A percentile compares a stretch with the other conserved stretches of the same genome.
These are phyloP conservation scores for Penicillium sp. DNA, from an alignment of 2,329 filamentous ascomycete species.

Conservation along the genomic window DNA sequence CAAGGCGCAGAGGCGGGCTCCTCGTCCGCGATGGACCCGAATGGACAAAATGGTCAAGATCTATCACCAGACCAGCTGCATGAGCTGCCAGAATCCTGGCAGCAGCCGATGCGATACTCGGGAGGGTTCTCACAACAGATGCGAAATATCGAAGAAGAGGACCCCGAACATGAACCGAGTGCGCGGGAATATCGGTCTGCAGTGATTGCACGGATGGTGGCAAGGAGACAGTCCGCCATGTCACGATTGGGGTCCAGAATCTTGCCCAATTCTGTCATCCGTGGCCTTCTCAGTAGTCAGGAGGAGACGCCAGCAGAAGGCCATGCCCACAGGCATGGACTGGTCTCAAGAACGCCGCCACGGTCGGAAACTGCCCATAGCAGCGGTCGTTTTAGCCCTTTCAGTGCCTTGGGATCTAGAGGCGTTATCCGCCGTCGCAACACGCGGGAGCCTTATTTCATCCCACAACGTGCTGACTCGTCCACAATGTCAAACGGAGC, in stretches of 20 bases:
- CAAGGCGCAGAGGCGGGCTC: slow-evolving; percentile 30
- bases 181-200: slow-evolving; percentile 38
- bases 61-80: slow-evolving; percentile 16
- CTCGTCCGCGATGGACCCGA: slow-evolving; percentile 24
- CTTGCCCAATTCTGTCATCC: slow-evolving; percentile 51
- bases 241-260: slow-evolving; percentile 53
- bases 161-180: slow-evolving; percentile 37
- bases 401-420: slow-evolving; percentile 45
- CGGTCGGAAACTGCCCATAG: slow-evolving; percentile 40
- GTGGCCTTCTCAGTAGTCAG: slow-evolving; percentile 49
- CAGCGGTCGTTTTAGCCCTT: slow-evolving; percentile 45
- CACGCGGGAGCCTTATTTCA: slow-evolving; percentile 44
- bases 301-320: slow-evolving; percentile 52
- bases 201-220: slow-evolving; percentile 40
- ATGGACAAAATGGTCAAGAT: slow-evolving; percentile 21
- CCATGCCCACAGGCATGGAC: slow-evolving; percentile 48
- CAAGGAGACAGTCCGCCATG: slow-evolving; percentile 52
- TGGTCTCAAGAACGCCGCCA: slow-evolving; percentile 43
- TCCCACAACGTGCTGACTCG: slow-evolving; percentile 42
- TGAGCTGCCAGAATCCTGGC: slow-evolving; percentile 23
- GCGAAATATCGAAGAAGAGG: slow-evolving; percentile 43
- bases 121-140: slow-evolving; percentile 27
- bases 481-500: slow-evolving; percentile 36
- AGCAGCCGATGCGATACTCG: slow-evolving; percentile 21
- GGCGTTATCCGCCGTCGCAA: slow-evolving; percentile 47